Conservation (phyloP, 495 filamentous ascomycete genomes). For the Parathielavia appendiculata region DNA sequence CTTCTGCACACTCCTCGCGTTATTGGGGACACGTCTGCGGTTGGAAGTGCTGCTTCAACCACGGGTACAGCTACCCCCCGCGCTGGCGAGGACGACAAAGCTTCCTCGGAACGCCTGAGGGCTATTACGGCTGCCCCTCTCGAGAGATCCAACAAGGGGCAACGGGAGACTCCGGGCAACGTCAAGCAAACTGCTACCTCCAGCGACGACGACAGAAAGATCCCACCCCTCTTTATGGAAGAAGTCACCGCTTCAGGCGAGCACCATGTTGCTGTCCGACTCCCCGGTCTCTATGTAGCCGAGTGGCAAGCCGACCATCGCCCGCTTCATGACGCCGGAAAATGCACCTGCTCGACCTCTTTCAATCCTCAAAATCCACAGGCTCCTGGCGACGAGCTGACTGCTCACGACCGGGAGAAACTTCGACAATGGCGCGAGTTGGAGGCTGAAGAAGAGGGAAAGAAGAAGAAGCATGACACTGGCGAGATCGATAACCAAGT, state of each 20-base stretch:
- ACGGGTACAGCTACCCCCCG: neutral
- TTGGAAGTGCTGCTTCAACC: neutral
- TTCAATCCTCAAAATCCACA: slow-evolving; percentile 27
- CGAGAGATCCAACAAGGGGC: neutral
- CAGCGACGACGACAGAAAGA: neutral
- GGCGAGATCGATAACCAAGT: neutral
- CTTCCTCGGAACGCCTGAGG: neutral
- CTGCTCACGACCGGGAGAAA: slow-evolving; percentile 1
- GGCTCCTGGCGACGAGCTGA: slow-evolving; percentile 19
- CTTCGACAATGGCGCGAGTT: slow-evolving; percentile 17
- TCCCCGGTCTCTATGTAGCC: slow-evolving; percentile 34
- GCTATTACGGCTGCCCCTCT: neutral
- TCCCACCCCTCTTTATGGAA: slow-evolving; percentile 29
- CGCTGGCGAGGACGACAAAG: neutral
- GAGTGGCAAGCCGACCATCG: slow-evolving; percentile 42
- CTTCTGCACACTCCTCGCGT: slow-evolving; percentile 30
- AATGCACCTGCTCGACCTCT: slow-evolving; percentile 30
- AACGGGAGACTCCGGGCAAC: neutral
- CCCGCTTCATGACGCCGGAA: slow-evolving; percentile 29
- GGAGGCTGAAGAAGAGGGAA: neutral
- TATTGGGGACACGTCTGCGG: slow-evolving; percentile 12
- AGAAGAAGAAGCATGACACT: neutral
- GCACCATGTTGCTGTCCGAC: slow-evolving; percentile 28
- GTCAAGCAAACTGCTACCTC: neutral
- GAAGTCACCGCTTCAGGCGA: slow-evolving; percentile 12